These are phyloP conservation scores for Monascus ruber DNA, from an alignment of 2,329 filamentous ascomycete species.

Conservation along the genomic window DNA sequence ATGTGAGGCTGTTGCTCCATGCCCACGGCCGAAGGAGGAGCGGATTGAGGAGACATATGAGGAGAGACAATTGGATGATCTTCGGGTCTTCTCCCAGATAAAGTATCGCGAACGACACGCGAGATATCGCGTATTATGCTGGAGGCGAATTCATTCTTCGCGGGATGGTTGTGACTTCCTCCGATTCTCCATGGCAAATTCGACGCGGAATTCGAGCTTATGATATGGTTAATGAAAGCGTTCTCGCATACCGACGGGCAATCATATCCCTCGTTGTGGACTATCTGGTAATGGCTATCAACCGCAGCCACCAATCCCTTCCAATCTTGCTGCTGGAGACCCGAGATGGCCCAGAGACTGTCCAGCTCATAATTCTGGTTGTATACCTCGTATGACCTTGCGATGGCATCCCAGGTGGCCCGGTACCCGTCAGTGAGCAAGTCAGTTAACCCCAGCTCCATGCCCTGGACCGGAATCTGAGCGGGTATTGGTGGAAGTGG, in stretches of 20 bases:
- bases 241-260: constrained; percentile 24
- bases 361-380: constrained; percentile 31
- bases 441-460: constrained; percentile 23
- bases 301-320: constrained; percentile 32
- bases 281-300: constrained; percentile 32
- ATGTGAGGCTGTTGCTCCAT: not conserved
- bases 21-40: not conserved
- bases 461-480: constrained; percentile 6
- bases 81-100: constrained; percentile 14
- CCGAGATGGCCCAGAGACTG: constrained; percentile 30
- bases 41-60: not conserved
- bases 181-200: constrained; percentile 28
- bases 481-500: constrained; percentile 7
- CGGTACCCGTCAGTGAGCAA: constrained; percentile 28
- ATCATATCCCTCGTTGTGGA: constrained; percentile 24
- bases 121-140: constrained; percentile 31
- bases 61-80: constrained; percentile 1
- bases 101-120: constrained; percentile 29
- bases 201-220: constrained; percentile 20
- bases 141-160: constrained; percentile 31
- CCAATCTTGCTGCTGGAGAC: constrained; percentile 31
- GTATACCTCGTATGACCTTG: constrained; percentile 26
- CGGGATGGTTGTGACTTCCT: constrained; percentile 15
- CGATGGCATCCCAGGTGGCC: constrained; percentile 26
- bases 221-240: constrained; percentile 23